Base-by-base conservation (phyloP, 495 filamentous ascomycete genomes). In the Talaromyces ruber region DNA sequence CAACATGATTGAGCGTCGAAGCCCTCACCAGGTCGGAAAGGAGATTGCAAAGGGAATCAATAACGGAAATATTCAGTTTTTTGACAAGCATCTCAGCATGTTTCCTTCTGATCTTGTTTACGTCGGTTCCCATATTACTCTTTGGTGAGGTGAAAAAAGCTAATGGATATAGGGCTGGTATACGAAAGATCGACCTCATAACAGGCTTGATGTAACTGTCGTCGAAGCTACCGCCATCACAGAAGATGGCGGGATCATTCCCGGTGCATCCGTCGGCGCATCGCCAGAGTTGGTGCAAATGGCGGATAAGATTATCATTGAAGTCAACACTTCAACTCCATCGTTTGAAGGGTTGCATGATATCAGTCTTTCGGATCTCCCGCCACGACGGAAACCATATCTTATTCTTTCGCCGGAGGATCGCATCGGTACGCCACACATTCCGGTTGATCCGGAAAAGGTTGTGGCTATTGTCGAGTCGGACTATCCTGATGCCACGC, bases 41-140 rank as follows among this genome's bases (percentile, higher is more conserved):
- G 82, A 88, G 62, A 96, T 96, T 62, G 82, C 91, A 55, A 93
- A 91, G 78, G 91, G 92, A 2, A 95, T 96, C 74, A 96, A 96
- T 70, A 85, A 85, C 64, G 92, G 91, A 12, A 83, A 86, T 59
- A 96, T 96, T 66, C 88, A 92, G 52, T 96, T 96, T 76, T 96
- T 96, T 63, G 92, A 96, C 70, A 83, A 96, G 76, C 92, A 96
- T 79, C 71, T 96, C 66, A 89, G 85, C 74, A 96, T 95, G 91
- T 96, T 96, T 72, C 92, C 92, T 25, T 84, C 87, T 50, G 92
- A 96, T 76, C 75, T 96, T 64, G 86, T 93, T 60, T 91, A 91
- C 69, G 88, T 87, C 71, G 71, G 83, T 81, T 52, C 26, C 45
- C 56, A 12, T 30, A 21, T 24, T 21, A 32, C 30, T 63, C 24